A percentile compares a stretch with the other conserved stretches of the same genome.
Evolutionary conservation across 768 basidiomycete genomes (phyloP).

Genomic region (Tylopilus balloui): DNA sequence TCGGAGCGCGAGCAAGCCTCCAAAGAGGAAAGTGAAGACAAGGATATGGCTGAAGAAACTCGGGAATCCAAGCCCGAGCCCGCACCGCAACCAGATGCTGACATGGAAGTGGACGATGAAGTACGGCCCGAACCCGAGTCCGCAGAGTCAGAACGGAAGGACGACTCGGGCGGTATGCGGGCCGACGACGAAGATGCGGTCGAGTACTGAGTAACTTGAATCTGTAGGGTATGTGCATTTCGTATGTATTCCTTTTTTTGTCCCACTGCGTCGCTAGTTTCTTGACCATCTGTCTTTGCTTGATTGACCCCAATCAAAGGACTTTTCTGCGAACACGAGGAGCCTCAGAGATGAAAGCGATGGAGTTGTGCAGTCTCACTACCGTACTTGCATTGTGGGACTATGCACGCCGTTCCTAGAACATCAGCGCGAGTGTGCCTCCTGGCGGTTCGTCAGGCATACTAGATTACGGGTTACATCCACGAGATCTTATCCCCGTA

Average conservation of each 20-base stretch:
- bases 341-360: background rate
- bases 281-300: constrained; percentile 18
- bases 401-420: background rate
- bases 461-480: background rate
- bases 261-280: constrained; percentile 6
- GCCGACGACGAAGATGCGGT: constrained; percentile 80
- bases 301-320: constrained; percentile 10
- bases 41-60: constrained; percentile 33
- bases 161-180: constrained; percentile 49
- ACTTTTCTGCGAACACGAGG: background rate
- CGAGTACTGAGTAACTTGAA: constrained; percentile 50
- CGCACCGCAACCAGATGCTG: constrained; percentile 22
- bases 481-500: background rate
- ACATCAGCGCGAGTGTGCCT: background rate
- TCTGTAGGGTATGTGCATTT: constrained; percentile 27
- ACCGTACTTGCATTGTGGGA: background rate
- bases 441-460: background rate
- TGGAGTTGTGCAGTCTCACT: background rate
- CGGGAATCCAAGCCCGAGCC: constrained; percentile 17
- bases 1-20: constrained; percentile 37
- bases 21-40: constrained; percentile 30
- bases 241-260: constrained; percentile 21
- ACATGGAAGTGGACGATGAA: constrained; percentile 35
- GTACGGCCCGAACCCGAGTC: constrained; percentile 34
- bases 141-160: constrained; percentile 45